Evolutionary conservation across 2,329 filamentous ascomycete genomes (phyloP), one percentile per base, ranked within the genome.

Genomic region (Aspergillus sp.): DNA sequence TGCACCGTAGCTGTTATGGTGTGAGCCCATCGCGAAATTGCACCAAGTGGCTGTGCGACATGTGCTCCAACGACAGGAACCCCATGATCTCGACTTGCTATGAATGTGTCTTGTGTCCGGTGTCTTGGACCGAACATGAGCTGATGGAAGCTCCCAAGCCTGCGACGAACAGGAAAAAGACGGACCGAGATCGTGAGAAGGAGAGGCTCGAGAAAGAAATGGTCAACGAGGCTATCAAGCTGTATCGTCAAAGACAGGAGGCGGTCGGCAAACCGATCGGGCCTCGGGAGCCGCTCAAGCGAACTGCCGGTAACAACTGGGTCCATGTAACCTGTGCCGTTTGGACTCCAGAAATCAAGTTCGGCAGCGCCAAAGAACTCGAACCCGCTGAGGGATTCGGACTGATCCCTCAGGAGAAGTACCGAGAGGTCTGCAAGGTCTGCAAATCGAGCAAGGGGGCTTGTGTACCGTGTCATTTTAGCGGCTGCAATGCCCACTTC

Each of bases 231-330:
- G 87, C 87, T 7, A 88, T 86, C 46, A 87, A 93, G n/a, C 86
- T 86, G 51, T 96, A 95, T 70, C 84, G 84, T 38, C 88, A 88
- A 67, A 86, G 84, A 65, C 93, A 99, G 72, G 84, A 90, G 65
- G 88, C 93, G 55, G 84, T 87, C 63, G 90, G 91, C 60, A 88
- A 92, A 45, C 93, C 94, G 1, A 73, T 87, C 33, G 83, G 90
- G 58, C 94, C 94, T 22, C 84, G 94, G 45, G 94, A 97, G 68
- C 88, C 94, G 3, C 77, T 99, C 57, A 99, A 99, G 74, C 85
- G 90, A 45, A 99, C 94, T 0, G 89, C 88, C 3, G 91, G 95
- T 68, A 97, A 97, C 74, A 97, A 97, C 66, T 99, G 94, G 94
- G 90, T 96, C 14, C 94, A 99, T 68, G 90, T 97, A 24, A 87